Percentiles rank a stretch among this genome's conserved stretches.
These are phyloP conservation scores for Botryotinia globosa DNA, from an alignment of 2,329 filamentous ascomycete species.

Conservation along the genomic window DNA sequence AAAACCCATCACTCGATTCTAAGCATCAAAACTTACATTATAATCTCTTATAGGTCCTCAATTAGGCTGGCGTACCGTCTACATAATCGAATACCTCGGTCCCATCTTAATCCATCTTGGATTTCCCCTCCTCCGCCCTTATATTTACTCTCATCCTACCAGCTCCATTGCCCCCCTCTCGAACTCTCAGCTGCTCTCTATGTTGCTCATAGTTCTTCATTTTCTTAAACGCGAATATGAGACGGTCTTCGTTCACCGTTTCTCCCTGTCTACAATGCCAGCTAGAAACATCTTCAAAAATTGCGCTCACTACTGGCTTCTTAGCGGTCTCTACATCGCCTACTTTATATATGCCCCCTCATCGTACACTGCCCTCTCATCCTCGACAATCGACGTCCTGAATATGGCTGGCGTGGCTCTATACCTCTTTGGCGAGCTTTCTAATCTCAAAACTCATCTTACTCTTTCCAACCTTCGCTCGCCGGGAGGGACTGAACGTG, in stretches of 20 bases:
- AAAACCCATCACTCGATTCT: neutral
- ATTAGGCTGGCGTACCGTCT: slow-evolving; percentile 89
- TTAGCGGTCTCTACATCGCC: slow-evolving; percentile 77
- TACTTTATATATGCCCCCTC: slow-evolving; percentile 81
- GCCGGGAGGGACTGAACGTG: slow-evolving; percentile 77
- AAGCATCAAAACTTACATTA: neutral
- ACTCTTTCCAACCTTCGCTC: slow-evolving; percentile 75
- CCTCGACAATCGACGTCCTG: slow-evolving; percentile 43
- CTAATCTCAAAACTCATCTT: slow-evolving; percentile 77
- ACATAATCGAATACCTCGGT: slow-evolving; percentile 90
- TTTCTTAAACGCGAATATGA: slow-evolving; percentile 95
- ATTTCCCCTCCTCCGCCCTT: slow-evolving; percentile 66
- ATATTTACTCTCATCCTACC: slow-evolving; percentile 58
- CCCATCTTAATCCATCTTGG: slow-evolving; percentile 84
- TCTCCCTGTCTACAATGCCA: slow-evolving; percentile 94
- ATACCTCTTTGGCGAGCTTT: slow-evolving; percentile 73
- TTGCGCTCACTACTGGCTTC: slow-evolving; percentile 87
- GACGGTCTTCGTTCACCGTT: slow-evolving; percentile 91
- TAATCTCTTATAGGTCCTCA: slow-evolving; percentile 63
- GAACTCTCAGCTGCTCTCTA: slow-evolving; percentile 68
- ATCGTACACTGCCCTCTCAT: slow-evolving; percentile 57
- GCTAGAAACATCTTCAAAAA: slow-evolving; percentile 90
- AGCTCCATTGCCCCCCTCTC: slow-evolving; percentile 52
- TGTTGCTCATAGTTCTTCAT: slow-evolving; percentile 73
- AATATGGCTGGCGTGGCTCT: slow-evolving; percentile 68